Percentiles rank a stretch among this genome's conserved stretches.
Conservation (phyloP, 129 eudicot species). For the Centella asiatica region DNA sequence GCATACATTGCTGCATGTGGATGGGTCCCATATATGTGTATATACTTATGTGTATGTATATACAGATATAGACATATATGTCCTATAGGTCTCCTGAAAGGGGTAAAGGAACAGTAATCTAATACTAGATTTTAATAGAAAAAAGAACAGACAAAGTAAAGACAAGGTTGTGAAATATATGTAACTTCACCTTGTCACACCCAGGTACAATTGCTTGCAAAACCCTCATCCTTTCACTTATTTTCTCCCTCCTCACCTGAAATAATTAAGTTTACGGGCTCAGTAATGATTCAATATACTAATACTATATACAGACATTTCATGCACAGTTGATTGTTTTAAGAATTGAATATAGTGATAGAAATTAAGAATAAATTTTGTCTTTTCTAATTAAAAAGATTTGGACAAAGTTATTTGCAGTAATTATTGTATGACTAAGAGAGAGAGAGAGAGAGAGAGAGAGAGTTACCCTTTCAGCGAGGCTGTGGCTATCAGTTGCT, state of each 20-base stretch:
- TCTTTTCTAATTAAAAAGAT: too few species aligned
- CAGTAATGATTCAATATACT: not conserved
- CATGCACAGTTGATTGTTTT: not conserved
- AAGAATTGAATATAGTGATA: too few species aligned
- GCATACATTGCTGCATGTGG: too few species aligned
- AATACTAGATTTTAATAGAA: not conserved
- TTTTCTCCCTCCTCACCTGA: slow-evolving; percentile 92
- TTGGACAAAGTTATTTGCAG: too few species aligned
- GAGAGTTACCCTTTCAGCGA: slow-evolving; percentile 78
- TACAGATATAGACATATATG: too few species aligned
- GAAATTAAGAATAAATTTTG: too few species aligned
- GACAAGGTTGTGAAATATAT: slow-evolving; percentile 1
- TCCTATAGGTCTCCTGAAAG: not conserved
- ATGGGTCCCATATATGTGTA: too few species aligned
- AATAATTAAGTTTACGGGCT: not conserved
- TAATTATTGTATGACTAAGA: not conserved
- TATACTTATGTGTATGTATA: too few species aligned
- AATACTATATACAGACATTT: not conserved
- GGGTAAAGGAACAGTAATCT: not conserved
- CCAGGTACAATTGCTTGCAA: slow-evolving; percentile 95
- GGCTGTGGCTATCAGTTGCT: slow-evolving; percentile 96
- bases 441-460: not conserved
- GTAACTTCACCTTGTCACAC: slow-evolving; percentile 77
- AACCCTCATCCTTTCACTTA: slow-evolving; percentile 92
- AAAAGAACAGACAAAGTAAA: slow-evolving; percentile 15